Conservation (phyloP, 2,329 filamentous ascomycete species). For the Coniochaeta sp. region DNA sequence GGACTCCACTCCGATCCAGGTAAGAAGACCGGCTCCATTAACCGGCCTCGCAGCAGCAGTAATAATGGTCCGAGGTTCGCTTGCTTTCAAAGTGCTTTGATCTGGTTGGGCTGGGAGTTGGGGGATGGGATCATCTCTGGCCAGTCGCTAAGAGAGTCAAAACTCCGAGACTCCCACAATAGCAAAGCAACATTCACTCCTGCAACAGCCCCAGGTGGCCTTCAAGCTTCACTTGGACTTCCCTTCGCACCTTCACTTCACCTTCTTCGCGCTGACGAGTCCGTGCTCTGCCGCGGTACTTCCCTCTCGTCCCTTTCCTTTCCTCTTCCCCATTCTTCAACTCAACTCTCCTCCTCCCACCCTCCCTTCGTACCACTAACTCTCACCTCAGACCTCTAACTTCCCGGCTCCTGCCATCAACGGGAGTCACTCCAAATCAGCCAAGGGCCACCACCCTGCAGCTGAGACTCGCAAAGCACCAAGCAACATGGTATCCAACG, state of each 20-base stretch:
- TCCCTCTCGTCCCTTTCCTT: not conserved
- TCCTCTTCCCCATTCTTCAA: not conserved
- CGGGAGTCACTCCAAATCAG: not conserved
- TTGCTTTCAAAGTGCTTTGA: not conserved
- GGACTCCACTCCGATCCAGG: not conserved
- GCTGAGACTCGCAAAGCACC: not conserved
- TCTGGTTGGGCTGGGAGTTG: not conserved
- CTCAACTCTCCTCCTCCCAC: not conserved
- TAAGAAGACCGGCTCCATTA: not conserved
- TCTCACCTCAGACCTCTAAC: not conserved
- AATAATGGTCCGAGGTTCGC: not conserved
- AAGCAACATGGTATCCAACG: constrained; percentile 11
- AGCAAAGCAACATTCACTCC: not conserved
- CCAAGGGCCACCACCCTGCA: not conserved
- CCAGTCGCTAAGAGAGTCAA: not conserved
- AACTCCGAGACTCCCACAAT: not conserved
- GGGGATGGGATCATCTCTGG: not conserved
- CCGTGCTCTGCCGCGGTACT: not conserved
- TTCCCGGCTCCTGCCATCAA: not conserved
- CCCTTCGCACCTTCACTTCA: no score
- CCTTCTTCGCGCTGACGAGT: not conserved
- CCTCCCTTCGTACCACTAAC: not conserved
- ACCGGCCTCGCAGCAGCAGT: not conserved
- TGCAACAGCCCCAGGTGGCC: not conserved
- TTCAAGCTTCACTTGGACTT: not conserved